phyloP scores from a whole-genome alignment of 139 green algal genomes.

The Mesotaenium endlicherianum region DNA sequence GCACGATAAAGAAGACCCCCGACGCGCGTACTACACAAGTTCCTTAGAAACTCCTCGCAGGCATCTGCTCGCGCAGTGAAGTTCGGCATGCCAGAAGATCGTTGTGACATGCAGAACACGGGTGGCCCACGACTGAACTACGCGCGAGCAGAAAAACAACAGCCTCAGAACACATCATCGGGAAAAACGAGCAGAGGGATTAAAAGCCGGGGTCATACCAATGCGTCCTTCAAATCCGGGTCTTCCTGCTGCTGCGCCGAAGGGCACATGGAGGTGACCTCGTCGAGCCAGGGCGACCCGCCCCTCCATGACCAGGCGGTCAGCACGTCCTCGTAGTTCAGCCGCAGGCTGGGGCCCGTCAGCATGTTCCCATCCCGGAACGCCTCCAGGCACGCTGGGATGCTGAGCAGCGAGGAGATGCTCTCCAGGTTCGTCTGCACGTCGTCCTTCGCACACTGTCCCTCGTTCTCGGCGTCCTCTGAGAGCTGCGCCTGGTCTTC shows the following conservation, averaged over 20 bases:
- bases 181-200: background rate
- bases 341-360: background rate
- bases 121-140: too few relatives aligned
- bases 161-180: too few relatives aligned
- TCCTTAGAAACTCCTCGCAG: too few relatives aligned
- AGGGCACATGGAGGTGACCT: background rate
- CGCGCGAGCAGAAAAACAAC: too few relatives aligned
- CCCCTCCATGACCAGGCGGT: conserved; percentile 27
- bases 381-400: background rate
- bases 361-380: background rate
- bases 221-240: background rate
- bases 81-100: too few relatives aligned
- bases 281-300: background rate
- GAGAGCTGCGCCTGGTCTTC: background rate
- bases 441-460: background rate
- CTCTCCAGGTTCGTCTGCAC: background rate
- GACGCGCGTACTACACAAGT: too few relatives aligned
- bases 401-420: background rate
- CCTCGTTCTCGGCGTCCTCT: background rate
- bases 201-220: background rate
- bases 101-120: too few relatives aligned
- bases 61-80: too few relatives aligned
- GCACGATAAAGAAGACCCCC: too few relatives aligned
- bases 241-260: background rate
- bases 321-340: conserved; percentile 41